phyloP scores from a whole-genome alignment of 2,329 filamentous ascomycete genomes.

The Aspergillus fumigatiaffinis region DNA sequence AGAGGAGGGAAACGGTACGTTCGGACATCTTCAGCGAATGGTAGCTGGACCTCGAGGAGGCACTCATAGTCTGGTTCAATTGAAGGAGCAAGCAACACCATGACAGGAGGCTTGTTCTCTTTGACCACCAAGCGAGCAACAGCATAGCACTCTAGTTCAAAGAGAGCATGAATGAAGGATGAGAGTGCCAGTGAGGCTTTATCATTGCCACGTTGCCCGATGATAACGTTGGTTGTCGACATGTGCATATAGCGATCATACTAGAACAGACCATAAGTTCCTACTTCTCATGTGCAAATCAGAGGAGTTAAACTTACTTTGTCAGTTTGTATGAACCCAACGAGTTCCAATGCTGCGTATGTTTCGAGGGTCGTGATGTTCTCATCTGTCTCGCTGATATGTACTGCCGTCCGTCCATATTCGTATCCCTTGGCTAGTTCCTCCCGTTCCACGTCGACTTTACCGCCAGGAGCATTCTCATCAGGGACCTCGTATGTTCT shows the following conservation, averaged over 20 bases:
- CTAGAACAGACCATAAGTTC: slow-evolving; percentile 36
- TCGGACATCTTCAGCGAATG: slow-evolving; percentile 88
- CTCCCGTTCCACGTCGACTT: slow-evolving; percentile 75
- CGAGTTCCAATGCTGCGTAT: slow-evolving; percentile 67
- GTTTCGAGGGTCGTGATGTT: slow-evolving; percentile 88
- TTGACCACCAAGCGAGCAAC: slow-evolving; percentile 82
- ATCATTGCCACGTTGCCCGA: slow-evolving; percentile 74
- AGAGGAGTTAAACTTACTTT: slow-evolving; percentile 50
- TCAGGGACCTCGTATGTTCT: slow-evolving; percentile 79
- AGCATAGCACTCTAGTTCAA: slow-evolving; percentile 79
- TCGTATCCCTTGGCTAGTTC: slow-evolving; percentile 89
- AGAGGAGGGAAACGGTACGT: slow-evolving; percentile 88
- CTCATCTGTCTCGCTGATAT: slow-evolving; percentile 79
- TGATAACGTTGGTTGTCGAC: slow-evolving; percentile 72
- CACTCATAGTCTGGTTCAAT: slow-evolving; percentile 79
- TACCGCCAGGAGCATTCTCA: slow-evolving; percentile 68
- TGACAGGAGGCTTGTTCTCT: slow-evolving; percentile 70
- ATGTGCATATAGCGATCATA: slow-evolving; percentile 83
- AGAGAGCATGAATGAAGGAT: slow-evolving; percentile 81
- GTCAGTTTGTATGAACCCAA: slow-evolving; percentile 76
- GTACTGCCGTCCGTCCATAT: slow-evolving; percentile 87
- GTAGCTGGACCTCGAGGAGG: slow-evolving; percentile 82
- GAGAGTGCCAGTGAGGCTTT: slow-evolving; percentile 80
- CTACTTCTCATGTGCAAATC: background rate
- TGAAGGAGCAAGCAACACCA: slow-evolving; percentile 75